Percentiles rank a stretch among this genome's conserved stretches.
phyloP scores from a whole-genome alignment of 2,329 filamentous ascomycete genomes.

The Fusarium equiseti region DNA sequence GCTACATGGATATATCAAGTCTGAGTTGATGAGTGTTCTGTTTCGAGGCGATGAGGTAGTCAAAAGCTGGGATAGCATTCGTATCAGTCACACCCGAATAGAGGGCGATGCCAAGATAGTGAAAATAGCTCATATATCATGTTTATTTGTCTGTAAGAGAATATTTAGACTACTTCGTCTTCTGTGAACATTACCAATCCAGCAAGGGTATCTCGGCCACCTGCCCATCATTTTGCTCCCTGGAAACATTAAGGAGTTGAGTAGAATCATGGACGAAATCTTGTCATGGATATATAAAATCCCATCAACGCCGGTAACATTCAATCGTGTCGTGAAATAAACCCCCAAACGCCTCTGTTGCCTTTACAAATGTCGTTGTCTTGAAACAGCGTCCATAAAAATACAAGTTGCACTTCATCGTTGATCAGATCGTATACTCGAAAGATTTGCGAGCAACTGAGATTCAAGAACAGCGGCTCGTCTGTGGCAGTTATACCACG shows the following conservation, averaged over 20 bases:
- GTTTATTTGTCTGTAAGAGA: constrained; percentile 23
- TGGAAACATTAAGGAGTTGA: constrained; percentile 24
- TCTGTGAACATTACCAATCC: constrained; percentile 26
- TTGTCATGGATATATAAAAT: constrained; percentile 18
- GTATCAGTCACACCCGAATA: background rate
- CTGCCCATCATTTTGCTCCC: constrained; percentile 16
- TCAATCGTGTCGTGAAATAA: constrained; percentile 11
- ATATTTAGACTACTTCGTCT: constrained; percentile 15
- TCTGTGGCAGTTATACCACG: constrained; percentile 58
- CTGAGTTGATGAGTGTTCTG: constrained; percentile 4
- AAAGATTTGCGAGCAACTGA: background rate
- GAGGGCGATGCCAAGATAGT: background rate
- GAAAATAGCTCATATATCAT: constrained; percentile 27
- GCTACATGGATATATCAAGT: background rate
- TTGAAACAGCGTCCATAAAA: constrained; percentile 14
- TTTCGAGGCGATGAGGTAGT: constrained; percentile 7
- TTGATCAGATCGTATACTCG: constrained; percentile 14
- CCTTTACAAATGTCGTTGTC: constrained; percentile 29
- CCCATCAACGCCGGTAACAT: constrained; percentile 24
- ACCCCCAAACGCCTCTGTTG: constrained; percentile 36
- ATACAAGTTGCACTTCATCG: constrained; percentile 31
- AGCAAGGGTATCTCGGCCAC: constrained; percentile 38
- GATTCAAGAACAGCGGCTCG: constrained; percentile 19
- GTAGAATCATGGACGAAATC: constrained; percentile 13
- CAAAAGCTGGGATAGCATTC: constrained; percentile 10